Evolutionary conservation across 139 green algal genomes (phyloP).

Genomic region (Chlorella sp.): DNA sequence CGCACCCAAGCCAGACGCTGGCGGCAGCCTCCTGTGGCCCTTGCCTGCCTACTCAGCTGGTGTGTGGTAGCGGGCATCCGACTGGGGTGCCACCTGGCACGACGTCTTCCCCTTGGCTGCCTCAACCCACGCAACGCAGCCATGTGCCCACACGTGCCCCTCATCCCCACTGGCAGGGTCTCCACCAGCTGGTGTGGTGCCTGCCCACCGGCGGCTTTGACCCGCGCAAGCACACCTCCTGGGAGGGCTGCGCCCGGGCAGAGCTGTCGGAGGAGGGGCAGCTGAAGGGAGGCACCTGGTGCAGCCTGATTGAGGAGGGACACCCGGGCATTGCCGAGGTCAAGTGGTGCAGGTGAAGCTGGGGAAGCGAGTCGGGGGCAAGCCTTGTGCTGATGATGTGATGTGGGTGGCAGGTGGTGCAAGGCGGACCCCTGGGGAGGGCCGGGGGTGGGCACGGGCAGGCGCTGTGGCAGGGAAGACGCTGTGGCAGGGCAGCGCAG

Average conservation of each 20-base stretch:
- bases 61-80: too few relatives aligned
- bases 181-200: conserved; percentile 72
- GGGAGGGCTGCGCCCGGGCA: conserved; percentile 59
- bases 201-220: conserved; percentile 81
- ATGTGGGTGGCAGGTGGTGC: too few relatives aligned
- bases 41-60: too few relatives aligned
- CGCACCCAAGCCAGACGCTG: too few relatives aligned
- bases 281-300: conserved; percentile 76
- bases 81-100: too few relatives aligned
- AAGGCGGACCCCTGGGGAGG: neutral
- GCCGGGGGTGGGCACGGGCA: too few relatives aligned
- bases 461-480: neutral
- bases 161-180: conserved; percentile 53
- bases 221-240: conserved; percentile 59
- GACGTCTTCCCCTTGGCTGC: neutral
- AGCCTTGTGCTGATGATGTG: neutral
- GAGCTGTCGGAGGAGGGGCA: conserved; percentile 87
- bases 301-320: conserved; percentile 60
- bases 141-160: neutral
- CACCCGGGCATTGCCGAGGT: conserved; percentile 80
- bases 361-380: neutral
- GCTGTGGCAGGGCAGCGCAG: neutral
- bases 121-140: neutral
- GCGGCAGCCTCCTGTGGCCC: too few relatives aligned
- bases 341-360: conserved; percentile 79